A percentile compares a stretch with the other conserved stretches of the same genome.
Evolutionary conservation across 805 yeast species (phyloP).

Genomic region (Ascoidea asiatica): DNA sequence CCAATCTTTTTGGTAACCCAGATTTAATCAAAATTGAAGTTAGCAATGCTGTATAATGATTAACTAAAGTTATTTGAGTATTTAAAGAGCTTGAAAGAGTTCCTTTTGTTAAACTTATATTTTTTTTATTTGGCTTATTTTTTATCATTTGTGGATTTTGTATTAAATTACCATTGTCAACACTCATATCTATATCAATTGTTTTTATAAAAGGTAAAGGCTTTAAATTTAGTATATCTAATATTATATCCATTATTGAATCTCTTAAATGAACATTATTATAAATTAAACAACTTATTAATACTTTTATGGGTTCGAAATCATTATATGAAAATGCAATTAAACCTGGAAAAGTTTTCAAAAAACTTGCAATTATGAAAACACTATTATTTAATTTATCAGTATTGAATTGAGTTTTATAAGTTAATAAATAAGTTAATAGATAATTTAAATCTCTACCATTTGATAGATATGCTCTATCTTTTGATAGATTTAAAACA

Average conservation of each 20-base stretch:
- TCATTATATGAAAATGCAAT: slow-evolving; percentile 45
- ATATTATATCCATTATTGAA: slow-evolving; percentile 55
- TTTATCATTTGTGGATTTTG: not conserved
- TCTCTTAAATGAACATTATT: slow-evolving; percentile 45
- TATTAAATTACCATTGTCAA: not conserved
- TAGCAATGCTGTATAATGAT: slow-evolving; percentile 57
- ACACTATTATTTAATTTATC: slow-evolving; percentile 50
- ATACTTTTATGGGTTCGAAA: slow-evolving; percentile 38
- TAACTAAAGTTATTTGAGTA: slow-evolving; percentile 12
- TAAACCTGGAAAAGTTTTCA: slow-evolving; percentile 71
- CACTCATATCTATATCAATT: slow-evolving; percentile 2
- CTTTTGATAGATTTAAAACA: slow-evolving; percentile 42
- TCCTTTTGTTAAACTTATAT: slow-evolving; percentile 10
- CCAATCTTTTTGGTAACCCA: slow-evolving; percentile 36
- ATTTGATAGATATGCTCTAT: slow-evolving; percentile 34
- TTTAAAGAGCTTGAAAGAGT: slow-evolving; percentile 10
- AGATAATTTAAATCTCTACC: slow-evolving; percentile 52
- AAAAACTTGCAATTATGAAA: slow-evolving; percentile 39
- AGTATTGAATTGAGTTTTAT: slow-evolving; percentile 29
- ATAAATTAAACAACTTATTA: slow-evolving; percentile 48
- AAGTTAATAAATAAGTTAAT: slow-evolving; percentile 25
- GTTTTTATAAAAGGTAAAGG: slow-evolving; percentile 36
- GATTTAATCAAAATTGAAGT: slow-evolving; percentile 40
- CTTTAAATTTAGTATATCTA: slow-evolving; percentile 51
- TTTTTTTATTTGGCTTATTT: slow-evolving; percentile 2